Conservation (phyloP, 176 grass and related monocot species). For the Musa schizocarpa region DNA sequence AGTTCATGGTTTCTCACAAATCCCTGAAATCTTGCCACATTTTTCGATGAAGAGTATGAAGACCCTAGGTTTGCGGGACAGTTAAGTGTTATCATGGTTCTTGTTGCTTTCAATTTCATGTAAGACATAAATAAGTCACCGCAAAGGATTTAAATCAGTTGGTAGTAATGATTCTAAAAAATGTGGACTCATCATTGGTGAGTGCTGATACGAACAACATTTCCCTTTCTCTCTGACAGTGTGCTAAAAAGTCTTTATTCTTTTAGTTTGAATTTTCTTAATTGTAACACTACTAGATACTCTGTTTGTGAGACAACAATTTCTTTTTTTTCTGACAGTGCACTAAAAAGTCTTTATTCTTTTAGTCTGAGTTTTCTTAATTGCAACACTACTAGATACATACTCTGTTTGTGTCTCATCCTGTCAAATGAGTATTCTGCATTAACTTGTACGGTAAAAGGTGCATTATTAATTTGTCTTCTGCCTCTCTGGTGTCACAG, state of each 20-base stretch:
- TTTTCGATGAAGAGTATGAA: background rate
- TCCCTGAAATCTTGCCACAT: background rate
- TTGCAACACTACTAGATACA: no score
- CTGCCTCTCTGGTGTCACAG: constrained; percentile 25
- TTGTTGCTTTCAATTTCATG: no score
- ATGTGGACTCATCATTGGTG: background rate
- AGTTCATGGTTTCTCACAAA: background rate
- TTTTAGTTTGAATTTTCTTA: no score
- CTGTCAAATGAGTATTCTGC: background rate
- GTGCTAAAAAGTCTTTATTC: no score
- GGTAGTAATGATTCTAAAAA: background rate
- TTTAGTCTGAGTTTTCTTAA: no score
- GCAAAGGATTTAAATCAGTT: background rate
- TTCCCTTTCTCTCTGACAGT: background rate
- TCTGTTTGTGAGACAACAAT: no score
- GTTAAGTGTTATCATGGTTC: no score
- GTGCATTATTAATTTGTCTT: background rate
- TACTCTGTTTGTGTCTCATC: background rate
- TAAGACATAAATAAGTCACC: background rate
- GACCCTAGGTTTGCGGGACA: no score
- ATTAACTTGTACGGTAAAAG: background rate
- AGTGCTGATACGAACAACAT: background rate
- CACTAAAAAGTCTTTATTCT: no score
- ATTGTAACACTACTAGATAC: no score
- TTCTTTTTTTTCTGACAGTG: no score